Evolutionary conservation across 306 rosid genomes (phyloP), one percentile per base, ranked within the genome.

Genomic region (Prinsepia uniflora): DNA sequence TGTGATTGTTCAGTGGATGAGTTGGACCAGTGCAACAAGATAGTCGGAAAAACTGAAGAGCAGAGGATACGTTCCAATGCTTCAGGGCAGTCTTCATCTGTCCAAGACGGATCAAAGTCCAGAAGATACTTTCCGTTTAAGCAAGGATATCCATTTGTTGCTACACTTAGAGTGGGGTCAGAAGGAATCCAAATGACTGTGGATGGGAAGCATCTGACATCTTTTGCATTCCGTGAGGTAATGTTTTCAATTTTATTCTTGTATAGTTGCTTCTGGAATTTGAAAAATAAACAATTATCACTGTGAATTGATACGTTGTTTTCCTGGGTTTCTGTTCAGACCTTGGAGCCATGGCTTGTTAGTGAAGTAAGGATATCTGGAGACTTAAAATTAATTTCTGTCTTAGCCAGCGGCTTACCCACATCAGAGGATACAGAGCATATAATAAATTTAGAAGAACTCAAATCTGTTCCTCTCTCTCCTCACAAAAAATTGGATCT

Each of bases 151-250:
- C 99, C 97, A 42, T 95, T 89, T 81, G 99, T 88, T 59, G 99
- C 99, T 54, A 95, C 99, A 44, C 86, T 95, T 43, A 86, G 99
- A 82, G 97, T 89, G 68, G 99, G 99, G 68, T 81, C 87, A 53
- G 99, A 91, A 81, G 99, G 99, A 84, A 86, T 95, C 80, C 99
- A 95, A 79, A 89, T 89, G 99, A 95, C 99, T 20, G 96, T 95
- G 78, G 99, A 95, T 84, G 99, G 99, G 73, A 95, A 95, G 77
- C 97, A 89, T 82, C 80, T 88, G 75, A 87, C 99, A 13, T 95
- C 97, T 20, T 95, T 95, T 82, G 91, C 95, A 30, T 82, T 86
- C 72, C 99, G 97, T 36, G 99, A 95, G 79, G 99, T 91, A 91
- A 74, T 67, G 64, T 45, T 65, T 47, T 45, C 10, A 49, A 41